phyloP scores from a whole-genome alignment of 2,329 filamentous ascomycete genomes.

The Microcera coccophila region DNA sequence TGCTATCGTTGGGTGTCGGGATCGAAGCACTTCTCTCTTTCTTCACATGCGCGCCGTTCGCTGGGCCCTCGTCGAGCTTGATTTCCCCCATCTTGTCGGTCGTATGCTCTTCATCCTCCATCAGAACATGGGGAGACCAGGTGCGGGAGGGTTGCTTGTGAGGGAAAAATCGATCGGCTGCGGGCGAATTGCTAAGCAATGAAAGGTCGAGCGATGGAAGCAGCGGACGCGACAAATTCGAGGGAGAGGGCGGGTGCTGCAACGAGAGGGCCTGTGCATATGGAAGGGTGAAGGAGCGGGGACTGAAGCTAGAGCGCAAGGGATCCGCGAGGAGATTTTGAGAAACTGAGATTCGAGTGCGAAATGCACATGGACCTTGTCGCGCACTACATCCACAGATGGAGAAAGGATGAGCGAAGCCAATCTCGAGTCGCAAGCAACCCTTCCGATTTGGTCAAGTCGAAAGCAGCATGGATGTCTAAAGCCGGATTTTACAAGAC shows the following conservation, averaged over 20 bases:
- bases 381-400: constrained; percentile 10
- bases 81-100: constrained; percentile 42
- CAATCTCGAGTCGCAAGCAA: constrained; percentile 11
- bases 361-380: constrained; percentile 13
- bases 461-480: constrained; percentile 10
- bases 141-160: constrained; percentile 11
- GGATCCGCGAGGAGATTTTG: not conserved
- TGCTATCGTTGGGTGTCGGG: constrained; percentile 32
- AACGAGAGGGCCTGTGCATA: constrained; percentile 26
- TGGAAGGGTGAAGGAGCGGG: constrained; percentile 8
- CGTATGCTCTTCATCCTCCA: constrained; percentile 42
- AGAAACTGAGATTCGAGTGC: constrained; percentile 4
- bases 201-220: constrained; percentile 12
- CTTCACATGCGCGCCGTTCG: constrained; percentile 38
- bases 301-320: not conserved
- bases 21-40: constrained; percentile 39
- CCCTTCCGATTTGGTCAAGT: constrained; percentile 10
- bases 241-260: constrained; percentile 24
- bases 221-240: constrained; percentile 20
- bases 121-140: constrained; percentile 27
- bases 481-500: constrained; percentile 13
- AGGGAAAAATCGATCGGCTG: not conserved
- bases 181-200: not conserved
- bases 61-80: constrained; percentile 40
- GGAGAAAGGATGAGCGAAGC: constrained; percentile 9